A percentile compares a stretch with the other conserved stretches of the same genome.
Conservation (phyloP, 2,329 filamentous ascomycete species). For the Aquanectria penicillioides region DNA sequence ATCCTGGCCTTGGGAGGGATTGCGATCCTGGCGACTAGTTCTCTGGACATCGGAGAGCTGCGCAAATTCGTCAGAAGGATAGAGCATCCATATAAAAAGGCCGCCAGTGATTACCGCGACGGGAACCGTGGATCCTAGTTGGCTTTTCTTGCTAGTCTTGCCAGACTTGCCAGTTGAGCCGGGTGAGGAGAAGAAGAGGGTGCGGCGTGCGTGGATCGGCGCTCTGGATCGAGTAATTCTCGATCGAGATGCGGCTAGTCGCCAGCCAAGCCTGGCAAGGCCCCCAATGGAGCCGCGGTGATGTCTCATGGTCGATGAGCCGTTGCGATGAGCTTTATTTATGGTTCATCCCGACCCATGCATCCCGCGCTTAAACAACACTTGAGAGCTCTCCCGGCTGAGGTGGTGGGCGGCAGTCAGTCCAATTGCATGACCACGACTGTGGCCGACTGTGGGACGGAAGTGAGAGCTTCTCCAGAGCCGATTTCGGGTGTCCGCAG, state of each 20-base stretch:
- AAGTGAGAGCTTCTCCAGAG: background rate
- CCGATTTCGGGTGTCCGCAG: background rate
- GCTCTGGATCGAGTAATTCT: slow-evolving; percentile 21
- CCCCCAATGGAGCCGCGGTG: slow-evolving; percentile 35
- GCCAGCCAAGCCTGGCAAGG: slow-evolving; percentile 29
- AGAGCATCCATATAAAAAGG: slow-evolving; percentile 56
- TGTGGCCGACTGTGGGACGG: too few relatives aligned
- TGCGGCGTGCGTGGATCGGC: slow-evolving; percentile 25
- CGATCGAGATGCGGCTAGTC: slow-evolving; percentile 29
- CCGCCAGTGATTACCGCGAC: slow-evolving; percentile 47
- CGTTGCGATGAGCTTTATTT: background rate
- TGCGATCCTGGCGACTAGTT: slow-evolving; percentile 18
- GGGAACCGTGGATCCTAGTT: slow-evolving; percentile 41
- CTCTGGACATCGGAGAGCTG: slow-evolving; percentile 42
- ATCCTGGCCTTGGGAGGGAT: slow-evolving; percentile 29
- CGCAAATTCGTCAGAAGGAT: slow-evolving; percentile 55
- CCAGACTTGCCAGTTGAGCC: slow-evolving; percentile 21
- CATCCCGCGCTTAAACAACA: background rate
- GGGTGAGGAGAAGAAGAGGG: slow-evolving; percentile 30
- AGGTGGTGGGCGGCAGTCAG: background rate
- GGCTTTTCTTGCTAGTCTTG: slow-evolving; percentile 33
- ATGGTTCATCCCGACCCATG: slow-evolving; percentile 9
- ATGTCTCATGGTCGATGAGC: slow-evolving; percentile 32
- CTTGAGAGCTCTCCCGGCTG: background rate
- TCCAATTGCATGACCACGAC: slow-evolving; percentile 11